Percentiles rank a stretch among this genome's conserved stretches.
Conservation (phyloP, 2,329 filamentous ascomycete genomes). For the Cercospora citrullina region DNA sequence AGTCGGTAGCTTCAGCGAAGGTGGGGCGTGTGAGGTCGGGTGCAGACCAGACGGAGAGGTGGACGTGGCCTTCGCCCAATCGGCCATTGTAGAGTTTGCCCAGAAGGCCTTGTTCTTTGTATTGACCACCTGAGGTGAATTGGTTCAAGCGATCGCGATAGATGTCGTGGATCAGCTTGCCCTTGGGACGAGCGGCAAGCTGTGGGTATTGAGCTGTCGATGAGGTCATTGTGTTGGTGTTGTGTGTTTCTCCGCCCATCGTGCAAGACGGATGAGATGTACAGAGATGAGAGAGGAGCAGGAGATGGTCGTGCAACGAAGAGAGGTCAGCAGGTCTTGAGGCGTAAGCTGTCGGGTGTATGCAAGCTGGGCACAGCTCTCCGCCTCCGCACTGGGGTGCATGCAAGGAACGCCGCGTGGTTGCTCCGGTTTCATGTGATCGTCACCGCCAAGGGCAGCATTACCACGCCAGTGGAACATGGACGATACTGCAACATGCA, state of each 20-base stretch:
- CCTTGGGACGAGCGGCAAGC: conserved; percentile 57
- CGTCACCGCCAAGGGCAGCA: conserved; percentile 11
- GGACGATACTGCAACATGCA: not conserved
- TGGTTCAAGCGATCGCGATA: conserved; percentile 80
- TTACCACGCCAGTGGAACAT: not conserved
- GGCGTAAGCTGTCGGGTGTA: not conserved
- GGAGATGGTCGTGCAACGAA: not conserved
- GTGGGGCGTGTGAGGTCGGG: conserved; percentile 76
- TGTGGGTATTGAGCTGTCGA: conserved; percentile 48
- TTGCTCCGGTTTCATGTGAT: conserved; percentile 5
- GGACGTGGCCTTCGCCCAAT: conserved; percentile 71
- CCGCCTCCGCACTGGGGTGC: conserved; percentile 12
- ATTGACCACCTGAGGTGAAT: conserved; percentile 75
- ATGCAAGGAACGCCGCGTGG: conserved; percentile 3
- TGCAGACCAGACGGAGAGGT: conserved; percentile 67
- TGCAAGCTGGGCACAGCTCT: conserved; percentile 9
- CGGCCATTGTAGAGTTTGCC: conserved; percentile 72
- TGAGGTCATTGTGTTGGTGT: conserved; percentile 29
- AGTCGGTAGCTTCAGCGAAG: conserved; percentile 76
- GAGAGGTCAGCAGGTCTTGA: not conserved
- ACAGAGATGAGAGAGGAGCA: not conserved
- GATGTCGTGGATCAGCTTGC: conserved; percentile 80
- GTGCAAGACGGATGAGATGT: not conserved
- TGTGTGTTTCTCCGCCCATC: conserved; percentile 43
- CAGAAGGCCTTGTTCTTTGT: conserved; percentile 40